A percentile compares a stretch with the other conserved stretches of the same genome.
Conservation (phyloP, 495 filamentous ascomycete species). For the Thermochaetoides thermophila region DNA sequence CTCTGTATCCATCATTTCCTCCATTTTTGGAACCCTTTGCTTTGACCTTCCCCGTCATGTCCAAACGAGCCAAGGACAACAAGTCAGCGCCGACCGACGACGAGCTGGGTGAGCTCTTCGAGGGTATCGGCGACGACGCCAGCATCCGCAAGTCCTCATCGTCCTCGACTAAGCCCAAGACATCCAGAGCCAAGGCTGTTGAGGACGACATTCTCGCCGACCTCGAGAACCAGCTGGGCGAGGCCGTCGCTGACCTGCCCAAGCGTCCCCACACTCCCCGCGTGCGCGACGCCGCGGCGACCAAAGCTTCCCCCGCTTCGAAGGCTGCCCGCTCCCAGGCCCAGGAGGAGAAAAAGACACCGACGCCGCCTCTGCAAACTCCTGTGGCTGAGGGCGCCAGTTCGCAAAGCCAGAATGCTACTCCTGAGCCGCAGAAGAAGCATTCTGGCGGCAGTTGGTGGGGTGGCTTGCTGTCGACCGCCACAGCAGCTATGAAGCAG, state of each 20-base stretch:
- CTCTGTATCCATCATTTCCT: no score
- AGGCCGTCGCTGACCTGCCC: constrained; percentile 49
- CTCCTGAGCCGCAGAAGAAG: constrained; percentile 38
- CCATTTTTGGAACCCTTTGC: no score
- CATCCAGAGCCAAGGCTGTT: no score
- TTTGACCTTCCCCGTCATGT: constrained; percentile 14
- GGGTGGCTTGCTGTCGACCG: constrained; percentile 66
- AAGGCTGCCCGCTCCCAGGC: constrained; percentile 49
- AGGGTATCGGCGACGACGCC: constrained; percentile 45
- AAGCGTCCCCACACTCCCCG: constrained; percentile 74
- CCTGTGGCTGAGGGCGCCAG: constrained; percentile 47
- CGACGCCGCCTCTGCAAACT: no score
- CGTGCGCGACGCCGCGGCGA: constrained; percentile 44
- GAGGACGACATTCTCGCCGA: constrained; percentile 69
- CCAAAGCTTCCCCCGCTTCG: constrained; percentile 38
- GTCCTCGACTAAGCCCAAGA: constrained; percentile 32
- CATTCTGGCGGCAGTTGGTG: constrained; percentile 57
- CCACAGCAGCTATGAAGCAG: constrained; percentile 77
- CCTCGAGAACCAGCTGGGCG: constrained; percentile 56
- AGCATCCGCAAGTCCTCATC: constrained; percentile 28
- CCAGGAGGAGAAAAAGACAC: no score
- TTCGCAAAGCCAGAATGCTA: constrained; percentile 35
- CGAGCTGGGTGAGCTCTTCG: constrained; percentile 72
- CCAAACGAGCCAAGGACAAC: constrained; percentile 28
- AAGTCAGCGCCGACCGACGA: constrained; percentile 54